Base-by-base conservation (phyloP, 1,284 basidiomycete genomes). In the Cryptococcus wingfieldii region DNA sequence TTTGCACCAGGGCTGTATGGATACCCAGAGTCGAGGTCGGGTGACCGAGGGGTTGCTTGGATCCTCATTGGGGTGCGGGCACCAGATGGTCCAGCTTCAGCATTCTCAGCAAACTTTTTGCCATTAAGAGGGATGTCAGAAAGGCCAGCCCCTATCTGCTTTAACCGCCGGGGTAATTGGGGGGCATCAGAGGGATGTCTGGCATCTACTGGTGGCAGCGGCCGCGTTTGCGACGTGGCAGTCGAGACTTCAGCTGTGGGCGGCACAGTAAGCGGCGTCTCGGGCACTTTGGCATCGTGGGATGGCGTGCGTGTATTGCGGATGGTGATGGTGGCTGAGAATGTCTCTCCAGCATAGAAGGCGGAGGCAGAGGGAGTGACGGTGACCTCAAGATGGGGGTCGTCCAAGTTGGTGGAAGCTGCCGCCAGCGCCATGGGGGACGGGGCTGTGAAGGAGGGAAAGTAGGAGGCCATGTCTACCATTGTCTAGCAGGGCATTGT, bases 271-370 rank as follows among this genome's bases (percentile, higher is more conserved):
- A 27, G 23, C 19, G 60, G 53, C 27, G 60, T 56, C 10, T 31
- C 44, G 19, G 61, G 55, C 16, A 54, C 55, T 7, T 55, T 10
- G 31, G 52, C 51, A 47, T 55, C 50, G 12, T 23, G 27, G 5
- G 51, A 52, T 38, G 47, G 59, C 27, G 49, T 53, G 18, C 83
- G 83, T 6, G 85, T 88, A 73, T 95, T 96, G 46, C 87, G 87
- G 76, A 96, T 91, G 0, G 89, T 87, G 68, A 97, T 86, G 5
- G 84, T 86, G 16, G 90, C 89, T 6, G 84, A 80, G 75, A 95
- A 90, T 0, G 83, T 80, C 74, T 97, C 93, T 58, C 93, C 93
- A 1, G 93, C 91, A 74, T 94, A 97, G 78, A 89, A 96, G 0
- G 90, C 89, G 0, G 90, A 88, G 61, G 92, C 87, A 0, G 86